These are phyloP conservation scores for Cryptococcus deneoformans DNA, from an alignment of 1,284 basidiomycete species.

Conservation along the genomic window DNA sequence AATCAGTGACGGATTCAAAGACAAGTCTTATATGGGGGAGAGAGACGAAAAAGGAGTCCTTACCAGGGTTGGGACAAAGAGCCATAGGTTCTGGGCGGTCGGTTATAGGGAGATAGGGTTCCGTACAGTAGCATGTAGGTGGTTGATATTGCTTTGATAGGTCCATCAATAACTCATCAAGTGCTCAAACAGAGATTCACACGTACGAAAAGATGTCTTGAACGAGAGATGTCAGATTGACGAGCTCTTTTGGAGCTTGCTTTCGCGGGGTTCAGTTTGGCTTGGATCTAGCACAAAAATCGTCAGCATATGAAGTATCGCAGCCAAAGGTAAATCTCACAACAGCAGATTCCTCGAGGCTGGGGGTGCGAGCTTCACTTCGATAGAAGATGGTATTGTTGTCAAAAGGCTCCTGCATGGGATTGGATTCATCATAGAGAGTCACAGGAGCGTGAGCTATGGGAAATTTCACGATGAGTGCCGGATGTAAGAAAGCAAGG, in stretches of 20 bases:
- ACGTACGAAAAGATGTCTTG: no score
- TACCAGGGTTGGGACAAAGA: constrained; percentile 18
- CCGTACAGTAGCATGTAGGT: constrained; percentile 22
- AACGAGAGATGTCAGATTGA: no score
- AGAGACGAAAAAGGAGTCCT: constrained; percentile 1
- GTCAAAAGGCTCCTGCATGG: constrained; percentile 16
- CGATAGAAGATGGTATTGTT: constrained; percentile 14
- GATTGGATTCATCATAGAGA: constrained; percentile 19
- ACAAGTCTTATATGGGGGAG: neutral
- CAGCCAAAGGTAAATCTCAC: neutral
- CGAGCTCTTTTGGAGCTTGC: neutral
- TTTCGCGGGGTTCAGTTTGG: neutral
- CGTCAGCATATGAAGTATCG: neutral
- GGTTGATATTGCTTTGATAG: constrained; percentile 9
- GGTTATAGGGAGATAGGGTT: constrained; percentile 16
- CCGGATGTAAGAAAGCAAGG: no score
- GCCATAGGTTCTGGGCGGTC: constrained; percentile 18
- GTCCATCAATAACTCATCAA: no score
- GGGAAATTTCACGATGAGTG: neutral
- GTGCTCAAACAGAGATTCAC: no score
- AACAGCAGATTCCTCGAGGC: neutral
- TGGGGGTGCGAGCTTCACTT: constrained; percentile 9
- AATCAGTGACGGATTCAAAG: neutral
- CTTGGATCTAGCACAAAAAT: neutral
- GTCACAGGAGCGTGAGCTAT: constrained; percentile 15